These are phyloP conservation scores for Myxozyma lipomycoides DNA, from an alignment of 805 yeast genomes.

Conservation along the genomic window DNA sequence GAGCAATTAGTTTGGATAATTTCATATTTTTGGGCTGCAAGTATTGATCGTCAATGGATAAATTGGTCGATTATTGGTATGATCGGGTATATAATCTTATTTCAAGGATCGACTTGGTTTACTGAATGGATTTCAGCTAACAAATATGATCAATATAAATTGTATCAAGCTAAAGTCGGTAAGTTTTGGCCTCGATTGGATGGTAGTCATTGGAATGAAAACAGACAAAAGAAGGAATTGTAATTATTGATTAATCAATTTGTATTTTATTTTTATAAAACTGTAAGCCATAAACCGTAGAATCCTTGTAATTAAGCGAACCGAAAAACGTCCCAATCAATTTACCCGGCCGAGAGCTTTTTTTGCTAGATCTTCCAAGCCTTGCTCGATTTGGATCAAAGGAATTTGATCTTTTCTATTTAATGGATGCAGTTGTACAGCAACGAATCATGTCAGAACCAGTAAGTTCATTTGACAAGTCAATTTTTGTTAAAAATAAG, in stretches of 20 bases:
- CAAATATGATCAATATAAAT: conserved; percentile 19
- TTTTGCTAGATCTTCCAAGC: too few species aligned
- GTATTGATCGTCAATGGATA: not conserved
- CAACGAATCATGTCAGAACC: too few species aligned
- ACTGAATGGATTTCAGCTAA: conserved; percentile 17
- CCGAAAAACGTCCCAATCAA: not conserved
- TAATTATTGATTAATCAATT: too few species aligned
- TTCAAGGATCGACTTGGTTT: conserved; percentile 23
- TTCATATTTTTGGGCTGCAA: conserved; percentile 16
- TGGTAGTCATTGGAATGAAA: not conserved
- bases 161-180: conserved; percentile 19
- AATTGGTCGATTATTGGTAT: conserved; percentile 25
- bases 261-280: too few species aligned
- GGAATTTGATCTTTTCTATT: too few species aligned
- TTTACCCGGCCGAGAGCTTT: not conserved
- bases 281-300: too few species aligned
- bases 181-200: conserved; percentile 14
- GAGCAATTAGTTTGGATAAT: conserved; percentile 23
- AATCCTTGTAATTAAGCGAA: not conserved
- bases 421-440: too few species aligned
- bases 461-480: too few species aligned
- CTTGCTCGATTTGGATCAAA: too few species aligned
- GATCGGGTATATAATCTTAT: conserved; percentile 15
- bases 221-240: too few species aligned
- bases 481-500: too few species aligned